Conservation (phyloP, 1,284 basidiomycete genomes). For the Trichosporon asahii region DNA sequence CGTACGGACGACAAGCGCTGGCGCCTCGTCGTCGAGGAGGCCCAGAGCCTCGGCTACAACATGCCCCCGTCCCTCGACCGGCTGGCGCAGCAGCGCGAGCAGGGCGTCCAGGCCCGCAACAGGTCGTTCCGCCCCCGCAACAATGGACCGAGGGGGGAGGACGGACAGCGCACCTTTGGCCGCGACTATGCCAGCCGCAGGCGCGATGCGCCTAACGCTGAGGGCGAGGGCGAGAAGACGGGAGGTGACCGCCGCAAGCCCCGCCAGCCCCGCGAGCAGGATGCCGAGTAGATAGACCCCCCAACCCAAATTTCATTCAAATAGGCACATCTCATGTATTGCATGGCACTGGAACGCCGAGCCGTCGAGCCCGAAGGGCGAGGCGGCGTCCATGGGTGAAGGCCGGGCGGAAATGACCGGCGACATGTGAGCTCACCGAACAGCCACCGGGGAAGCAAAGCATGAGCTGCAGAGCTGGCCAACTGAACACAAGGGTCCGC, state of each 20-base stretch:
- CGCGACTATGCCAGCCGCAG: background rate
- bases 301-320: background rate
- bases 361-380: background rate
- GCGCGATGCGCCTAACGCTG: too few species aligned
- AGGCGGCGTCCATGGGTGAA: too few species aligned
- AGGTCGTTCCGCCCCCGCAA: background rate
- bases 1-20: conserved; percentile 61
- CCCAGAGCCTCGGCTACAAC: conserved; percentile 58
- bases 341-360: background rate
- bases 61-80: background rate
- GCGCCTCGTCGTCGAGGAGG: conserved; percentile 66
- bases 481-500: too few species aligned
- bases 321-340: conserved; percentile 4
- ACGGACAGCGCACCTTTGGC: background rate
- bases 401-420: too few species aligned
- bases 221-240: background rate
- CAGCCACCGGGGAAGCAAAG: too few species aligned
- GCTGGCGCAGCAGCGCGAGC: background rate
- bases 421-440: too few species aligned
- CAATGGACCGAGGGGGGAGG: background rate
- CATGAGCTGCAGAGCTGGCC: too few species aligned
- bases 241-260: background rate
- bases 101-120: background rate
- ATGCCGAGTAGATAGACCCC: background rate
- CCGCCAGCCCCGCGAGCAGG: background rate